Evolutionary conservation across 768 basidiomycete species (phyloP).

Genomic region (Lyophyllum shimeji): DNA sequence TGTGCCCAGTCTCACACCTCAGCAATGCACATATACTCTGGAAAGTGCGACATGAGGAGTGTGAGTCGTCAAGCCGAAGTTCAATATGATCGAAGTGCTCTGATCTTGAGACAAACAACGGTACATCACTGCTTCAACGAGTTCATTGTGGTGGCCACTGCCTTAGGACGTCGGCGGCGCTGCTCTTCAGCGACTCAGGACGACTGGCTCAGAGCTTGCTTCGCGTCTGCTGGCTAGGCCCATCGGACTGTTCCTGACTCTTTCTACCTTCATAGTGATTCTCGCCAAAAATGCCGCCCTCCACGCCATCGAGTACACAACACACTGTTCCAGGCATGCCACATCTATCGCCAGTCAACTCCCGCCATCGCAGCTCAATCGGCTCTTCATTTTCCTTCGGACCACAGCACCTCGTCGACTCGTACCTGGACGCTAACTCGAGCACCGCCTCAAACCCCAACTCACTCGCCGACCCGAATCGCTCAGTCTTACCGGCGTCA

Average conservation of each 20-base stretch:
- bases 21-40: not conserved
- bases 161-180: not conserved
- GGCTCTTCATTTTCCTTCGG: constrained; percentile 84
- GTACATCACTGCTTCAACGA: not conserved
- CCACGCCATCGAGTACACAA: constrained; percentile 47
- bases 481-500: constrained; percentile 73
- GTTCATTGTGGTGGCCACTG: not conserved
- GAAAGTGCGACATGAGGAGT: too few species aligned
- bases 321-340: constrained; percentile 48
- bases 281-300: constrained; percentile 33
- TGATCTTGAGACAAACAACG: not conserved
- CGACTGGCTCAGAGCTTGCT: not conserved
- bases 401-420: constrained; percentile 73
- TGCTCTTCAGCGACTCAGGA: too few species aligned
- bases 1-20: not conserved
- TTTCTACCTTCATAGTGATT: not conserved
- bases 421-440: constrained; percentile 64
- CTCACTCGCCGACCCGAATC: constrained; percentile 60
- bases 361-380: constrained; percentile 66
- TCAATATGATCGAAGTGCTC: too few species aligned
- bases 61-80: too few species aligned
- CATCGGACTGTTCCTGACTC: not conserved
- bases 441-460: constrained; percentile 53
- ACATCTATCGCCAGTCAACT: constrained; percentile 52
- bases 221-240: not conserved